Percentiles rank a stretch among this genome's conserved stretches.
phyloP scores from a whole-genome alignment of 169 alveolate species.

The Cytauxzoon felis region DNA sequence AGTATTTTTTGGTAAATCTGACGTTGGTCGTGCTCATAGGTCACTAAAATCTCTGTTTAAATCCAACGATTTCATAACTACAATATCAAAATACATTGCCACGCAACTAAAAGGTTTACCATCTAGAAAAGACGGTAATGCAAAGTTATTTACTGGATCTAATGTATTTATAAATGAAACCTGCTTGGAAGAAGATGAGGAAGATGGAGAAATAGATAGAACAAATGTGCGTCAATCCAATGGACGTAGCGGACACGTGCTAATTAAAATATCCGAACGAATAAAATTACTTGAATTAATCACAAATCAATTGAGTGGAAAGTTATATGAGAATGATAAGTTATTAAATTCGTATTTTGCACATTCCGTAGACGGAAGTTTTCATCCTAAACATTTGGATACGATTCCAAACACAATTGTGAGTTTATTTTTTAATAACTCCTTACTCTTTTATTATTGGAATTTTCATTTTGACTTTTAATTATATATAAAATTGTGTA shows the following conservation, averaged over 20 bases:
- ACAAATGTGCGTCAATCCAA: background rate
- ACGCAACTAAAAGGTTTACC: background rate
- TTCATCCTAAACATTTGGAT: background rate
- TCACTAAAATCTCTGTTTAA: too few relatives aligned
- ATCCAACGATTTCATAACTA: background rate
- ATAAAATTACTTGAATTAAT: constrained; percentile 38
- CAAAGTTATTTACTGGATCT: background rate
- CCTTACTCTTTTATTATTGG: too few relatives aligned
- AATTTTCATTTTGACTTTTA: too few relatives aligned
- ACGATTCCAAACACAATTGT: too few relatives aligned
- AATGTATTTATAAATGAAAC: background rate
- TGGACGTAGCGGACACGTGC: constrained; percentile 36
- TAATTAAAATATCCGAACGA: constrained; percentile 54
- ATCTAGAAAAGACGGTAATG: constrained; percentile 2
- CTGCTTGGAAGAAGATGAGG: background rate
- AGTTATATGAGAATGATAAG: background rate
- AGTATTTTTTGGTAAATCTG: too few relatives aligned
- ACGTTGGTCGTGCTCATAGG: too few relatives aligned
- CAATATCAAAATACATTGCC: background rate
- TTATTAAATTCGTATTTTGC: constrained; percentile 7
- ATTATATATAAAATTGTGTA: too few relatives aligned
- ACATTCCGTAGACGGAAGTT: background rate
- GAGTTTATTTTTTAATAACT: too few relatives aligned
- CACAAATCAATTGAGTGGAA: constrained; percentile 26
- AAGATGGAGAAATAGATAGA: background rate